Conservation (phyloP, 805 yeast species). For the Torulaspora quercuum region DNA sequence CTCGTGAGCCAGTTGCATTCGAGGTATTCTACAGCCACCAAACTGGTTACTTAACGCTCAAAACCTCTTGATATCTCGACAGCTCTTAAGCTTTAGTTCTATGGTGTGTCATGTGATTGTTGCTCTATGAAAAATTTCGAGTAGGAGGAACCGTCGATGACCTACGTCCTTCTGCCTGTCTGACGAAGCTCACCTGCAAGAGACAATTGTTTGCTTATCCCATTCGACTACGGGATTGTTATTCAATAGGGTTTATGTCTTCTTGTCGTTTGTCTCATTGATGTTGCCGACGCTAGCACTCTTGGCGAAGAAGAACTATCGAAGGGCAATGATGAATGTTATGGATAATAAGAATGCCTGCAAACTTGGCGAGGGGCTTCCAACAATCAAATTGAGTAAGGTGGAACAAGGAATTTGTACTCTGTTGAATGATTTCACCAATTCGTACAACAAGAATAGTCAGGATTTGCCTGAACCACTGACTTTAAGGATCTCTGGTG, state of each 20-base stretch:
- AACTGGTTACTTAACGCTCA: too few species aligned
- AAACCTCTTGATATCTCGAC: too few species aligned
- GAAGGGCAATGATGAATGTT: not conserved
- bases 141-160: not conserved
- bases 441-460: constrained; percentile 22
- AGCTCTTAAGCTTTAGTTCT: not conserved
- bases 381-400: constrained; percentile 20
- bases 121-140: constrained; percentile 1
- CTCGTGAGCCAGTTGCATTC: too few species aligned
- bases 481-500: constrained; percentile 78
- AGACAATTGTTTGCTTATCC: too few species aligned
- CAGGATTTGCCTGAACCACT: constrained; percentile 18
- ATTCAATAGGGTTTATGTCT: too few species aligned
- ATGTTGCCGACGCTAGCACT: constrained; percentile 2
- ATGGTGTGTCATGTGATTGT: constrained; percentile 6
- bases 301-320: not conserved
- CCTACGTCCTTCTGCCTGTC: too few species aligned
- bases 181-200: too few species aligned
- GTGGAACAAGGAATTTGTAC: constrained; percentile 30
- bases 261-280: too few species aligned
- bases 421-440: constrained; percentile 32
- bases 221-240: too few species aligned
- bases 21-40: too few species aligned
- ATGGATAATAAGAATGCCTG: constrained; percentile 4
- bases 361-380: constrained; percentile 8